Evolutionary conservation across 805 yeast species (phyloP).

Genomic region (Priceomyces castillae): DNA sequence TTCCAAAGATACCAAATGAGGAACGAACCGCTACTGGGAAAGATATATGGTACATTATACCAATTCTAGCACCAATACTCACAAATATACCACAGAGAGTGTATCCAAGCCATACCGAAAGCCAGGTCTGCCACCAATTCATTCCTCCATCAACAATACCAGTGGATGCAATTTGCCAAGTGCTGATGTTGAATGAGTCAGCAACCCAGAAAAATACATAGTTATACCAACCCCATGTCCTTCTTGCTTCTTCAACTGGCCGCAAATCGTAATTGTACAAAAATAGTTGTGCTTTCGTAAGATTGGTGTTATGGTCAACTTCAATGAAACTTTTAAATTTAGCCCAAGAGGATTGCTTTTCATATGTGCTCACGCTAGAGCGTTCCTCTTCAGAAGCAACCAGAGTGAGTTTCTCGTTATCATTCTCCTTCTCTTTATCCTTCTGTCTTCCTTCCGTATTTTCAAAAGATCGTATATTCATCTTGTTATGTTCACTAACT

Average conservation of each 20-base stretch:
- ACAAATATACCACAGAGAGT: slow-evolving; percentile 66
- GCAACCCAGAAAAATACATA: slow-evolving; percentile 83
- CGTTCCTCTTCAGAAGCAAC: neutral
- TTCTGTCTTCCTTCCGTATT: no score
- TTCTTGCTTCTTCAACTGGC: slow-evolving; percentile 71
- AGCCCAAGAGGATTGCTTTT: slow-evolving; percentile 10
- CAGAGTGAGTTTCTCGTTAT: neutral
- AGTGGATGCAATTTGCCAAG: slow-evolving; percentile 89
- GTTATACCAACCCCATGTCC: slow-evolving; percentile 86
- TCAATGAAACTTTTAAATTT: slow-evolving; percentile 16
- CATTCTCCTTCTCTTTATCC: neutral
- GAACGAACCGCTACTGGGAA: slow-evolving; percentile 83
- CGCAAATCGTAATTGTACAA: slow-evolving; percentile 71
- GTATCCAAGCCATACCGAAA: slow-evolving; percentile 86
- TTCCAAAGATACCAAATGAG: slow-evolving; percentile 84
- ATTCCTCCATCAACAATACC: slow-evolving; percentile 70
- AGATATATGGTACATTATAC: slow-evolving; percentile 75
- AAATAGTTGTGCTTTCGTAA: slow-evolving; percentile 60
- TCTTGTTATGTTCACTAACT: no score
- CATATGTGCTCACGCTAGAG: neutral
- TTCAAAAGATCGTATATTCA: neutral
- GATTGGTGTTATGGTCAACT: slow-evolving; percentile 37
- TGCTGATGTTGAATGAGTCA: slow-evolving; percentile 84
- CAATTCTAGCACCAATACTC: slow-evolving; percentile 70
- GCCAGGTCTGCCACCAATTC: slow-evolving; percentile 91